Conservation (phyloP, 2,329 filamentous ascomycete genomes). For the Aspergillus thermomutatus region DNA sequence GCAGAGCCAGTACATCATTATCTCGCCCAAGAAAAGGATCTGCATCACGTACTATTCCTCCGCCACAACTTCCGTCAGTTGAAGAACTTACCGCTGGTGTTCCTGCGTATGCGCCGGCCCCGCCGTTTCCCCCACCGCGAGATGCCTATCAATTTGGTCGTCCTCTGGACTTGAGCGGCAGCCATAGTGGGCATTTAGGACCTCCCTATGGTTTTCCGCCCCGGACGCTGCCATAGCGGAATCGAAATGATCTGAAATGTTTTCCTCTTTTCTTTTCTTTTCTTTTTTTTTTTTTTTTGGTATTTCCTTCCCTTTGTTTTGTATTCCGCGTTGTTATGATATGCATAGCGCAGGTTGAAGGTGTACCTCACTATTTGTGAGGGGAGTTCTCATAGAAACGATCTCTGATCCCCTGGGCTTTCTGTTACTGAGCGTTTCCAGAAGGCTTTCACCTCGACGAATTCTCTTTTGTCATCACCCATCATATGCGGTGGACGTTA, state of each 20-base stretch:
- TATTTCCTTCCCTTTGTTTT: constrained; percentile 15
- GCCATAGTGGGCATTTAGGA: constrained; percentile 30
- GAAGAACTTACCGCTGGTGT: constrained; percentile 47
- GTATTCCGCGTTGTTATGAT: constrained; percentile 29
- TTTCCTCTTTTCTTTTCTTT: neutral
- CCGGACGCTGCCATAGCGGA: constrained; percentile 33
- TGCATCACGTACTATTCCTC: constrained; percentile 34
- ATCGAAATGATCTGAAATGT: constrained; percentile 13
- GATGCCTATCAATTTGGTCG: constrained; percentile 34
- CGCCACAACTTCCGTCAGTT: constrained; percentile 41
- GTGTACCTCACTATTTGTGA: constrained; percentile 31
- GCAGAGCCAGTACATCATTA: constrained; percentile 37
- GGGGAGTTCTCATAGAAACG: constrained; percentile 26
- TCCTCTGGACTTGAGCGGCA: constrained; percentile 29
- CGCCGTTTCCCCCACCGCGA: constrained; percentile 31
- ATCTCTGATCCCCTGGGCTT: constrained; percentile 5
- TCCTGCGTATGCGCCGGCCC: constrained; percentile 41
- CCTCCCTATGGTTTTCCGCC: constrained; percentile 32
- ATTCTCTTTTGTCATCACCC: constrained; percentile 11
- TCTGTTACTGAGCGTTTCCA: neutral
- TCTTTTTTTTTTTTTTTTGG: neutral
- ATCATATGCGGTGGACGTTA: constrained; percentile 10
- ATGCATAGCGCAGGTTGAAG: constrained; percentile 39
- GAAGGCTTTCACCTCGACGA: neutral
- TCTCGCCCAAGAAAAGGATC: constrained; percentile 40